Evolutionary conservation across 768 basidiomycete genomes (phyloP), one percentile per base, ranked within the genome.

Genomic region (Pulveroboletus sp.): DNA sequence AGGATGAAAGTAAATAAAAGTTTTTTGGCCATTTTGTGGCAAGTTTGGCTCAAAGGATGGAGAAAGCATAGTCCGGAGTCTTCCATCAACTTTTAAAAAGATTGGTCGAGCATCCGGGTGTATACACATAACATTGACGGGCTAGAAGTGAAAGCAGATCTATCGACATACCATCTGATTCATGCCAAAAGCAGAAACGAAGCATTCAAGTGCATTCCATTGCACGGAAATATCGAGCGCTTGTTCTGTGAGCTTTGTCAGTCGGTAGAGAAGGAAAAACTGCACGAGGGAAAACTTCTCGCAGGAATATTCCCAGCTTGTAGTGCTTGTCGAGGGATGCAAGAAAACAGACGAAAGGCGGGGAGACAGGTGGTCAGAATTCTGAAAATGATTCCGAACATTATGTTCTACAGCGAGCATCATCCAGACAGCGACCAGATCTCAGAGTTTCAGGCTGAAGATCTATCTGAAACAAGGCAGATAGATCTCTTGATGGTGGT

Each of bases 401-500:
- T 45, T 1, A 24, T 35, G 7, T 11, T 45, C 9, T 45, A 45
- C 6, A 16, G 17, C 9, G 9, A 17, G 24, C n/a, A 25, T 4
- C 24, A 45, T 36, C 34, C 34, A 9, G 24, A 45, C 4, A 10
- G 14, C 11, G 10, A 36, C 12, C 2, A 16, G n/a, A 45, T 45
- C n/a, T 16, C 6, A 0, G 44, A 53, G 25, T 47, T 47, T 31
- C 13, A 51, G 43, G 41, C 4, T 1, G 23, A 49, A 40, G 51
- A 56, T 8, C 40, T 53, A 1, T 46, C 12, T 24, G n/a, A 12
- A 36, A 5, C 4, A 1, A 19, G 11, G 7, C 2, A 1, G 0
- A 20, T 52, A 9, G 47, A 55, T 36, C 40, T 53, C 2, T 17
- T 52, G n/a, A 8, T 52, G 6, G 44, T 55, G n/a, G 51, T 52